Evolutionary conservation across 495 filamentous ascomycete genomes (phyloP), one percentile per base, ranked within the genome.

Genomic region (Ramalina intermedia): DNA sequence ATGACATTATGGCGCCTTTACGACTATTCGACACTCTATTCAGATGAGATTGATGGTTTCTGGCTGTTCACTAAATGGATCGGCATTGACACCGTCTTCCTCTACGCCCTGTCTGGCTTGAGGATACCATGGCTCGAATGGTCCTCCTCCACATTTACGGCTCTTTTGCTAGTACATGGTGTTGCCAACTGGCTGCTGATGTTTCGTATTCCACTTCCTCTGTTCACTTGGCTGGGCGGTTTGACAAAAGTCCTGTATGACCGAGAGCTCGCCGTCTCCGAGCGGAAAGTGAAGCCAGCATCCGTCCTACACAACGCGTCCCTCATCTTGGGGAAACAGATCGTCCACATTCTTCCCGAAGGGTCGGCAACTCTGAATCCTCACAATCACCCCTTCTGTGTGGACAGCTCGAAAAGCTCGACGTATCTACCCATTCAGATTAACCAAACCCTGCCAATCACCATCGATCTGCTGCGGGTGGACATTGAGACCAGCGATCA

Each of bases 111-210:
- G 18, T 90, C 93, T 27, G 75, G 78, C 38, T 59, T 96, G 51
- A 78, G 82, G 59, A 94, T 98, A 70, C 91, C 91, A 49, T 96
- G 91, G 91, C 72, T 98, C 37, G 85, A 96, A 71, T 85, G 88
- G 72, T 82, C 81, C 2, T 78, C 84, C 49, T 69, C 78, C 13
- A 82, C 81, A 1, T 81, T 82, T 12, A 66, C 79, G 24, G 63
- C 69, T 1, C 59, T 84, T 14, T 88, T 87, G 58, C 55, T 85
- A 9, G 42, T 72, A 2, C 86, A 94, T 61, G 71, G 80, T 1
- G 57, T 84, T 8, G 63, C 84, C 18, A 85, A 95, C 67, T 78
- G 76, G 51, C 77, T 93, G 58, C 64, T 96, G 47, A 96, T 95
- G 87, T 95, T 94, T 61, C 84, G 85, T 49, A 82, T 95, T 43